Percentiles rank a stretch among this genome's conserved stretches.
Evolutionary conservation across 768 basidiomycete species (phyloP).

Genomic region (Steccherinum ochraceum): DNA sequence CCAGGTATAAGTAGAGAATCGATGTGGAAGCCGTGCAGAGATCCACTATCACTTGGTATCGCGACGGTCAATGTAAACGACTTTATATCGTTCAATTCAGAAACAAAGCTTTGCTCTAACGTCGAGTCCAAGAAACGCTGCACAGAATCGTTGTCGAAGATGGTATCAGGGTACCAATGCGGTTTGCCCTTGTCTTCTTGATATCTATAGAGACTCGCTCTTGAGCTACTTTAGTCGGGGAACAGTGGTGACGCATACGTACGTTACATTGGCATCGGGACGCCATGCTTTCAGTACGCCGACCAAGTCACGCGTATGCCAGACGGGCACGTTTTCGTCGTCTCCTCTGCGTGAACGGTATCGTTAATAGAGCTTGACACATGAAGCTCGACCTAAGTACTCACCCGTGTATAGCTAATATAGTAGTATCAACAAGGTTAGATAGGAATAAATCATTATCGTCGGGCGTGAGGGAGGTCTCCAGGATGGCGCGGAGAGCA

Average conservation of each 20-base stretch:
- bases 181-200: slow-evolving; percentile 54
- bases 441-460: slow-evolving; percentile 85
- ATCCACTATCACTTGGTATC: slow-evolving; percentile 60
- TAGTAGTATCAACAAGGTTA: slow-evolving; percentile 63
- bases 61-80: slow-evolving; percentile 71
- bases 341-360: slow-evolving; percentile 41
- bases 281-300: slow-evolving; percentile 54
- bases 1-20: slow-evolving; percentile 57
- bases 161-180: slow-evolving; percentile 66
- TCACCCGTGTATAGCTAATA: slow-evolving; percentile 78
- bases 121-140: slow-evolving; percentile 45
- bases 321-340: slow-evolving; percentile 84
- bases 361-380: not conserved
- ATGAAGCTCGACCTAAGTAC: slow-evolving; percentile 8
- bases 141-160: slow-evolving; percentile 51
- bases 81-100: not conserved
- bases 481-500: slow-evolving; percentile 60
- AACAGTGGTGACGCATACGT: slow-evolving; percentile 12
- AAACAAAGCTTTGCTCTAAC: slow-evolving; percentile 9
- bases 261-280: slow-evolving; percentile 47
- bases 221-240: not conserved
- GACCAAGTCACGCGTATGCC: slow-evolving; percentile 71
- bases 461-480: slow-evolving; percentile 70
- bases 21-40: slow-evolving; percentile 67
- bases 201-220: too few relatives aligned